Base-by-base conservation (phyloP, 225 moss, liverwort and hornwort species). In the Thuidium tamariscinum region DNA sequence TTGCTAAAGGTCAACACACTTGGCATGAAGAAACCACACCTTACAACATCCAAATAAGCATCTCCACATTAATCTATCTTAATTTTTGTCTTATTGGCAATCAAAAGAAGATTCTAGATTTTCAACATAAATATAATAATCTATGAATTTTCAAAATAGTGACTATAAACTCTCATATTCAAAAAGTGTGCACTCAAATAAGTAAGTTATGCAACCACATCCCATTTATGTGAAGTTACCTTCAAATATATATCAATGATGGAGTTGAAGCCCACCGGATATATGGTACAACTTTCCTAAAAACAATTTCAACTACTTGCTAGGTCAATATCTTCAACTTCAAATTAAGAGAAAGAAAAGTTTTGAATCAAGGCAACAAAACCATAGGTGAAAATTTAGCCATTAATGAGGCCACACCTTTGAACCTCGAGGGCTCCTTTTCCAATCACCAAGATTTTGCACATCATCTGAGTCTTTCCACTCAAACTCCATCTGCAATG, bases 351-450 rank as follows among this genome's bases (percentile, higher is more conserved):
- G 74, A 48, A 42, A 44, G 42, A 41, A 66, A 54, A 77, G 63
- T 8, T 62, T 51, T 30, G 3, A 42, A 37, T 32, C 44, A 63
- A 63, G 37, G 64, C 13, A 3, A 30, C 1, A 6, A 56, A 63
- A 82, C 51, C 29, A 83, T 66, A 51, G 54, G 41, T 14, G 13
- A 14, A 59, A 66, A 56, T 32, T 74, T 55, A 22, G 73, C 62
- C 75, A 73, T 87, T 84, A 99, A 90, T 99, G 98, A 46, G 98
- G 98, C 98, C 98, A 97, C 67, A 97, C 96, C 83, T 97, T 99
- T 61, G 98, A 94, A 41, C 98, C 98, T 87, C 98, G 89, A 65
- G 90, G 89, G 62, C 96, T 93, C 87, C 98, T 93, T 86, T 97
- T 95, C 98, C 98, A 99, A 26, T 97, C 98, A 62, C 94, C 91